Evolutionary conservation across 1,284 basidiomycete species (phyloP).

Genomic region (Ustilago lituana): DNA sequence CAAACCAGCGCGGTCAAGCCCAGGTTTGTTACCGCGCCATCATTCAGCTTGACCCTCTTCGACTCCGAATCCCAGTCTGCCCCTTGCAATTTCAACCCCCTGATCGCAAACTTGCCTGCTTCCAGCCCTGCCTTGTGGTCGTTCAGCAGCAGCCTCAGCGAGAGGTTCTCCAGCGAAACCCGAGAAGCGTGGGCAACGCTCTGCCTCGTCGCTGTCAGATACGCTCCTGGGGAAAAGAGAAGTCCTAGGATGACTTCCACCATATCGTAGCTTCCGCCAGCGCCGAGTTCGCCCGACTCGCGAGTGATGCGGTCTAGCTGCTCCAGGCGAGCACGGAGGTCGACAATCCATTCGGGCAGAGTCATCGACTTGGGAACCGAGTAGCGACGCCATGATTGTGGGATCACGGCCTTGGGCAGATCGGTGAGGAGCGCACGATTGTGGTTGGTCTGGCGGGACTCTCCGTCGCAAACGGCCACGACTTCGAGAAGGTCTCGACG

Average conservation of each 20-base stretch:
- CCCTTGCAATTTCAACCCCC: slow-evolving; percentile 61
- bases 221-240: slow-evolving; percentile 61
- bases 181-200: slow-evolving; percentile 52
- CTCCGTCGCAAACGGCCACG: slow-evolving; percentile 50
- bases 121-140: slow-evolving; percentile 31
- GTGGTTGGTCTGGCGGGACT: slow-evolving; percentile 60
- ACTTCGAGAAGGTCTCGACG: slow-evolving; percentile 55
- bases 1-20: slow-evolving; percentile 53
- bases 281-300: slow-evolving; percentile 19
- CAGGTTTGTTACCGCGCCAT: slow-evolving; percentile 54
- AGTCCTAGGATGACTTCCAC: slow-evolving; percentile 57
- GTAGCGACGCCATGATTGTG: slow-evolving; percentile 55
- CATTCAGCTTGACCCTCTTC: slow-evolving; percentile 38
- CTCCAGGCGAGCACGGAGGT: slow-evolving; percentile 51
- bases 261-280: slow-evolving; percentile 42
- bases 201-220: slow-evolving; percentile 65
- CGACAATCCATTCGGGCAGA: slow-evolving; percentile 59
- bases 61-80: slow-evolving; percentile 44
- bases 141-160: slow-evolving; percentile 47
- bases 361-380: slow-evolving; percentile 51
- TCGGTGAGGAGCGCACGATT: slow-evolving; percentile 53
- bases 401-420: slow-evolving; percentile 57
- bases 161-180: slow-evolving; percentile 58
- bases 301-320: slow-evolving; percentile 47
- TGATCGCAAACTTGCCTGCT: slow-evolving; percentile 68